Evolutionary conservation across 2,329 filamentous ascomycete genomes (phyloP), one percentile per base, ranked within the genome.

Genomic region (Clonostachys byssicola): DNA sequence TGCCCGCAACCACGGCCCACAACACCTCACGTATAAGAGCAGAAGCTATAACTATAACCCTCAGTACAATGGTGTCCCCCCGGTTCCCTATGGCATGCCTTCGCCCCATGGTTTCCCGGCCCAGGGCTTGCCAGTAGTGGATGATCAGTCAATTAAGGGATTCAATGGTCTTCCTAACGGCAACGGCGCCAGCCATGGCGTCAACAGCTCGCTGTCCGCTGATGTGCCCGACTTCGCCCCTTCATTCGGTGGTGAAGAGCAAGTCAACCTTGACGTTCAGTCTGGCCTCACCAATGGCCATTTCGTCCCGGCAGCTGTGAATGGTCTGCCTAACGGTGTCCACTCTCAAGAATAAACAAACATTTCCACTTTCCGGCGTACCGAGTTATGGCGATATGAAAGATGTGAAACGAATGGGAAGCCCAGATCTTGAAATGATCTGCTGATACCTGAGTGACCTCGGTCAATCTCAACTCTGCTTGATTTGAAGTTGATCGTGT

Each of bases 1-100:
- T 17, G 89, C 88, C 38, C 88, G 86, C 61, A 88, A 87, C 57
- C 79, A 86, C 16, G 91, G 91, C 5, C 79, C 78, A 33, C 62
- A 64, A 40, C 71, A 65, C 39, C 40, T 66, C 33, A 62, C 61
- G 6, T 66, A 60, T 53, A 68, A 67, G 54, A 68, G 63, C 54
- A 58, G 62, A 33, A 46, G 56, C 6, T 64, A 60, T 42, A 57
- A 56, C 39, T 50, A 49, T 38, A 23, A 18, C 34, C 58, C 54
- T 17, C 65, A 62, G 44, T 65, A 61, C 52, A 64, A 55, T 46
- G 62, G 60, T 23, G 56, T 66, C 23, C 23, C 23, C 23, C 23
- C 23, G 47, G 49, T 62, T 20, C 51, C 60, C 3, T 69, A 66
- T 49, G 56, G 58, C 34, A 49, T 61, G 17, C 48, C 54, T 42